Evolutionary conservation across 805 yeast species (phyloP), one percentile per base, ranked within the genome.

Genomic region (Candida ponderosae): DNA sequence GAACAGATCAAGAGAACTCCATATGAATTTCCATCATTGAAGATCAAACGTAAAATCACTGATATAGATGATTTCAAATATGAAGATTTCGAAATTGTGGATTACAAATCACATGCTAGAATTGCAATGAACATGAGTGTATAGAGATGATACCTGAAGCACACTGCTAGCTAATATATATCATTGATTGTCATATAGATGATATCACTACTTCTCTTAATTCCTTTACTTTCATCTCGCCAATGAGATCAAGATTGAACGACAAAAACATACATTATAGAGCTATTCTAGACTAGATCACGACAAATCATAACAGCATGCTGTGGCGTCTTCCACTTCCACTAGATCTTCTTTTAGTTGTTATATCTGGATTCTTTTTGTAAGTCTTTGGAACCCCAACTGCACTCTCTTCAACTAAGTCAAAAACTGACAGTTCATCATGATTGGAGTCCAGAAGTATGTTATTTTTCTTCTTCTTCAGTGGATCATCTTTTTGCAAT

Each of bases 111-210:
- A 3, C 80, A 86, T 53, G 73, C 76, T 3, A 79, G 78, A 43
- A 90, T 93, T 48, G 84, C 82, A 47, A 93, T 93, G 99, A 82
- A 85, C 50, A 93, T 93, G 98, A 88, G 97, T 56, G 98, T 93
- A 21, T 93, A 67, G n/a, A n/a, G n/a, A n/a, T n/a, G n/a, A n/a
- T n/a, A n/a, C n/a, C n/a, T n/a, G n/a, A n/a, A n/a, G n/a, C n/a
- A n/a, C n/a, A n/a, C n/a, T n/a, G n/a, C n/a, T n/a, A n/a, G n/a
- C n/a, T n/a, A n/a, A n/a, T n/a, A n/a, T n/a, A n/a, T n/a, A n/a
- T n/a, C n/a, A n/a, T n/a, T n/a, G n/a, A n/a, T n/a, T n/a, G n/a
- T n/a, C n/a, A n/a, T n/a, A n/a, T n/a, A n/a, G n/a, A n/a, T n/a
- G n/a, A n/a, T n/a, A n/a, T n/a, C n/a, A n/a, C n/a, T n/a, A n/a